Percentiles rank a stretch among this genome's conserved stretches.
These are phyloP conservation scores for Erodium moschatum DNA, from an alignment of 441 rosid species.

Conservation along the genomic window DNA sequence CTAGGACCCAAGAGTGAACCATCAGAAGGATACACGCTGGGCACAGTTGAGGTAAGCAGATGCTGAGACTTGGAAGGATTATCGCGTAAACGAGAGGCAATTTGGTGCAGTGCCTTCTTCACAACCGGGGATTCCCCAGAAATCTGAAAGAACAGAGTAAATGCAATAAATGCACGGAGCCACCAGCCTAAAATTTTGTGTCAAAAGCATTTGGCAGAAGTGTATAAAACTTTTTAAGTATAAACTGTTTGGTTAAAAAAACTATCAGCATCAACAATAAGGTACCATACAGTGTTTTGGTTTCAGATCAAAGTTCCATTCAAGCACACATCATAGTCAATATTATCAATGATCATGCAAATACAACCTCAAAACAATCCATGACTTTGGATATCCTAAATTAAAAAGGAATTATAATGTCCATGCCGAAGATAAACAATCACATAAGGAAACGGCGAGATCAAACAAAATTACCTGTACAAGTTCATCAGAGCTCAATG, in stretches of 20 bases:
- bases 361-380: not conserved
- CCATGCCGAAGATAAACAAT: not conserved
- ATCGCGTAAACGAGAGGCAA: conserved; percentile 77
- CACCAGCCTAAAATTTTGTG: conserved; percentile 36
- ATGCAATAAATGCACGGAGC: not conserved
- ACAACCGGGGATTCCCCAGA: conserved; percentile 73
- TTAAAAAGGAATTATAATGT: not conserved
- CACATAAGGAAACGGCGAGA: not conserved
- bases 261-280: not conserved
- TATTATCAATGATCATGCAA: not conserved
- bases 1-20: conserved; percentile 47
- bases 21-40: conserved; percentile 42
- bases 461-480: conserved; percentile 50
- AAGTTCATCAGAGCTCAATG: conserved; percentile 79
- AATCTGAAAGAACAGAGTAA: conserved; percentile 41
- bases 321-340: not conserved
- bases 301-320: not conserved
- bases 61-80: conserved; percentile 88
- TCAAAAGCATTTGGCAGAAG: conserved; percentile 26
- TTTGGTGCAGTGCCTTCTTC: conserved; percentile 72
- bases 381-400: not conserved
- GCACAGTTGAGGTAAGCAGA: conserved; percentile 48
- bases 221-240: no score
- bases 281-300: not conserved
- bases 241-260: not conserved